Evolutionary conservation across 2,329 filamentous ascomycete species (phyloP), one percentile per base, ranked within the genome.

Genomic region (Cladophialophora psammophila): DNA sequence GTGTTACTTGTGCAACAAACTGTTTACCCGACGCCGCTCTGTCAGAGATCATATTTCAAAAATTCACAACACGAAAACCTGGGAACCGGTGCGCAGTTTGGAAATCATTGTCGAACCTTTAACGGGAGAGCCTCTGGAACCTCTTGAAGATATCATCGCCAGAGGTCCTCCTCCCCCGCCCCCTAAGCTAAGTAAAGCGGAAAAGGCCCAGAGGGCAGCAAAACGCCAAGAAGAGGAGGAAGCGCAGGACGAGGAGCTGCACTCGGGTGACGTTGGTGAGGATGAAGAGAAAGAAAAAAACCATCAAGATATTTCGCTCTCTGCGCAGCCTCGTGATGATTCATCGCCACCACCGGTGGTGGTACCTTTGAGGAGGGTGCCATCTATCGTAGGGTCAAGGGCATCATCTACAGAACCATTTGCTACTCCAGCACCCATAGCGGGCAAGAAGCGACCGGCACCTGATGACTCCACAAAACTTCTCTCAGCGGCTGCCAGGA

Each of bases 41-140:
- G 72, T 73, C 5, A 61, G 72, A 45, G 72, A 73, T 50, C 72
- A 73, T 54, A 71, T 73, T 36, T 70, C 69, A n/a, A 73, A 73
- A 55, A 73, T 73, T 9, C 72, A 73, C 52, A 71, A 69, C 32
- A 67, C 66, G 15, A 73, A 72, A 63, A 72, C 71, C 18, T 73
- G 69, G 69, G 72, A 73, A 57, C 71, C 71, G 10, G 13, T 66
- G 55, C 66, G 68, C 52, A 72, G 69, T 66, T 42, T 73, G 36
- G 72, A 73, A 64, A 58, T 73, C 52, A 69, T 70, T n/a, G 72
- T 73, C 26, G 72, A 73, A 42, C 72, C 72, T 8, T 34, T 59
- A 8, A 64, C 64, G 4, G 72, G 72, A 35, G 72, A 73, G 64
- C 71, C 72, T 15, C 20, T 72, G 13, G 71, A 72, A 62, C 67